Evolutionary conservation across 305 asterid species (phyloP).

Genomic region (Fraxinus xanthoxyloides): DNA sequence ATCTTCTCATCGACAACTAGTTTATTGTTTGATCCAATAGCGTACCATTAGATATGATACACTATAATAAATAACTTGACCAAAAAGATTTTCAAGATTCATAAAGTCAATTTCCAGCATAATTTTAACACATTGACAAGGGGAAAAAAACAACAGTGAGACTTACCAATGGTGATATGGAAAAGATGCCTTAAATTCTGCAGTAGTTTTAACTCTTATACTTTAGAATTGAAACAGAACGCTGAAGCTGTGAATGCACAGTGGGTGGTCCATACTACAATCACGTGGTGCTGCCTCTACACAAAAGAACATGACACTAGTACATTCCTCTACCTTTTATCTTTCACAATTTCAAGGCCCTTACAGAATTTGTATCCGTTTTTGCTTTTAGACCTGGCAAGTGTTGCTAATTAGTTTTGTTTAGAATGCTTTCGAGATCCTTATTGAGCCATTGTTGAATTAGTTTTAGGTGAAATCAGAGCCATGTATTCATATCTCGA

Average conservation of each 20-base stretch:
- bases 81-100: neutral
- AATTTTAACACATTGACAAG: neutral
- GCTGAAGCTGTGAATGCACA: neutral
- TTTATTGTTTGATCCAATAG: too few species aligned
- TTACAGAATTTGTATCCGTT: neutral
- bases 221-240: neutral
- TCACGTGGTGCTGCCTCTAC: slow-evolving; percentile 53
- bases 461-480: neutral
- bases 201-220: neutral
- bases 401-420: neutral
- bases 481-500: neutral
- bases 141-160: neutral
- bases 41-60: too few species aligned
- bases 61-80: neutral
- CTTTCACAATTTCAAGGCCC: neutral
- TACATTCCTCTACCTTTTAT: neutral
- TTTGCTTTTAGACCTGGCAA: slow-evolving; percentile 14
- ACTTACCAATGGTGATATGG: neutral
- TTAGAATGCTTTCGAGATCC: neutral
- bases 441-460: neutral
- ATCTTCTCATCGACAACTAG: too few species aligned
- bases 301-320: neutral
- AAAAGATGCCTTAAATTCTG: neutral
- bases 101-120: neutral
- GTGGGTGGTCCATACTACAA: slow-evolving; percentile 49